Evolutionary conservation across 345 rosid species (phyloP).

Genomic region (Geranium rotundifolium): DNA sequence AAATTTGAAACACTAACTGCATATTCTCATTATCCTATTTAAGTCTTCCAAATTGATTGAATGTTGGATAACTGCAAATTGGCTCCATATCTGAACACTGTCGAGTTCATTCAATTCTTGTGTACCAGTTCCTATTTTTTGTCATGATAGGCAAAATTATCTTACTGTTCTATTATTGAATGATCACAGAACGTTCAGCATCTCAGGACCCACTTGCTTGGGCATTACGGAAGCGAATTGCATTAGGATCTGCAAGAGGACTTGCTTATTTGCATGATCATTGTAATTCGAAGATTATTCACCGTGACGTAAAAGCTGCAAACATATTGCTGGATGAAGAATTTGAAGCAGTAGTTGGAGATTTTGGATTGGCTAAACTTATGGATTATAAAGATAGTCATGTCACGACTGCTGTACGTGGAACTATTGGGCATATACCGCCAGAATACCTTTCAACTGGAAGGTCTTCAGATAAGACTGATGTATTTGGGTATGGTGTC

Average conservation of each 20-base stretch:
- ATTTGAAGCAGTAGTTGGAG: constrained; percentile 20
- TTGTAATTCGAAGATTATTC: constrained; percentile 19
- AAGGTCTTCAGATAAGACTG: constrained; percentile 18
- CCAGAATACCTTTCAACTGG: constrained; percentile 16
- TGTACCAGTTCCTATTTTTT: too few species aligned
- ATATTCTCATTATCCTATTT: not conserved
- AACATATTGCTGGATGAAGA: constrained; percentile 19
- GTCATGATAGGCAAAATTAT: too few species aligned
- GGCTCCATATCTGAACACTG: not conserved
- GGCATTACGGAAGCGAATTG: constrained; percentile 14
- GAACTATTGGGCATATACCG: constrained; percentile 19
- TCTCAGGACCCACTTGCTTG: constrained; percentile 11
- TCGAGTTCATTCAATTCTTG: too few species aligned
- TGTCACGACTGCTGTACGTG: constrained; percentile 19
- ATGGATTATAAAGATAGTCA: constrained; percentile 16
- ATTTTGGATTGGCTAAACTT: constrained; percentile 18
- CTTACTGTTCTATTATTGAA: not conserved
- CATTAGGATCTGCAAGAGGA: constrained; percentile 17
- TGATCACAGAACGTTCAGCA: constrained; percentile 12
- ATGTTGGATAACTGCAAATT: not conserved
- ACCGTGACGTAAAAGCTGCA: constrained; percentile 19
- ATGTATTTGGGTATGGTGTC: constrained; percentile 27
- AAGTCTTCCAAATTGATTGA: not conserved
- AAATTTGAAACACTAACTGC: too few species aligned
- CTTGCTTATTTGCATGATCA: constrained; percentile 18